These are phyloP conservation scores for Apophysomyces trapeziformis DNA, from an alignment of 371 early-diverging fungal genomes.

Conservation along the genomic window DNA sequence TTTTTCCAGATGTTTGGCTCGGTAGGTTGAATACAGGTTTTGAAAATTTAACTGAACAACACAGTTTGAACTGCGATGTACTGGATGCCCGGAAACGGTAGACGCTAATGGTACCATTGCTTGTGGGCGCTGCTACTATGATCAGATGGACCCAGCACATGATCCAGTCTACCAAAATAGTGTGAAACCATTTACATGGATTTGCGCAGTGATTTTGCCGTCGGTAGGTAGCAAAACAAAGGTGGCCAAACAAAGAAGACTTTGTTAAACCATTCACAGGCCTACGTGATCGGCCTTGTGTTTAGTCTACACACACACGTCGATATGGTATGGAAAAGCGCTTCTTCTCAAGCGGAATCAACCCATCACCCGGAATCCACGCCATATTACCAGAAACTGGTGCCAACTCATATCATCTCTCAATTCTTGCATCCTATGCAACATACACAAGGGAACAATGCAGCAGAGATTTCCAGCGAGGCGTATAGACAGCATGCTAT, in stretches of 20 bases:
- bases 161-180: slow-evolving; percentile 82
- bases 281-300: slow-evolving; percentile 90
- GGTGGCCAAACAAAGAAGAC: not conserved
- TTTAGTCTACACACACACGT: slow-evolving; percentile 94
- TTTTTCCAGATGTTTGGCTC: slow-evolving; percentile 92
- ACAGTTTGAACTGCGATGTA: slow-evolving; percentile 65
- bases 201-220: slow-evolving; percentile 86
- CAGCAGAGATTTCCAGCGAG: slow-evolving; percentile 1
- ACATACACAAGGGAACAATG: slow-evolving; percentile 15
- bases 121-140: slow-evolving; percentile 68
- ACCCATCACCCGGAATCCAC: slow-evolving; percentile 30
- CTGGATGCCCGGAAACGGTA: slow-evolving; percentile 51
- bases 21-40: slow-evolving; percentile 35
- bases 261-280: slow-evolving; percentile 27
- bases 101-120: slow-evolving; percentile 27
- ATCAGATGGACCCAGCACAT: slow-evolving; percentile 66
- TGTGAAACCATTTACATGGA: slow-evolving; percentile 86
- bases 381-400: slow-evolving; percentile 23
- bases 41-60: not conserved
- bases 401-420: slow-evolving; percentile 26
- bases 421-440: slow-evolving; percentile 27
- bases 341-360: slow-evolving; percentile 20
- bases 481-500: slow-evolving; percentile 7
- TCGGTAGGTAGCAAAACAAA: slow-evolving; percentile 38
- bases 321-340: slow-evolving; percentile 80